Conservation (phyloP, 352 stramenopile species). For the Pythium periplocum region DNA sequence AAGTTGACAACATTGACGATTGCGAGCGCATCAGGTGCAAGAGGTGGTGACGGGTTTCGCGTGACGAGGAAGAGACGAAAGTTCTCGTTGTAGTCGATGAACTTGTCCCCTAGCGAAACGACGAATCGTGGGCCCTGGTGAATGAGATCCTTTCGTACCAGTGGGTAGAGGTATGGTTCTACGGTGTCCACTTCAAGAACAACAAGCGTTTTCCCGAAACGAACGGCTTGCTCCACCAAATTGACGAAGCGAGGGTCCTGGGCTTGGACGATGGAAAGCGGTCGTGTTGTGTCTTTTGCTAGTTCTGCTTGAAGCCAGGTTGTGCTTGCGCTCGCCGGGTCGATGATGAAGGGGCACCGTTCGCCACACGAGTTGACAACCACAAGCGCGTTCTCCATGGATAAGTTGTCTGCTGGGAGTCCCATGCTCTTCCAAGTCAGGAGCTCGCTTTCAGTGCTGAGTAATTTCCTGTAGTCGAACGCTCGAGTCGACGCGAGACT, state of each 20-base stretch:
- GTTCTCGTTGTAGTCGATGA: slow-evolving; percentile 94
- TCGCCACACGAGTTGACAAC: slow-evolving; percentile 68
- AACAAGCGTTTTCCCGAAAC: slow-evolving; percentile 95
- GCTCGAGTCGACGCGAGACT: slow-evolving; percentile 18
- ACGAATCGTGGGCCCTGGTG: slow-evolving; percentile 90
- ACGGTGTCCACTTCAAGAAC: slow-evolving; percentile 90
- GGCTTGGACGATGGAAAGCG: slow-evolving; percentile 83
- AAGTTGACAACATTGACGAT: slow-evolving; percentile 95
- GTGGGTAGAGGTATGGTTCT: slow-evolving; percentile 91
- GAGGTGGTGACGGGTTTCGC: slow-evolving; percentile 81
- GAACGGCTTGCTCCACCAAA: slow-evolving; percentile 91
- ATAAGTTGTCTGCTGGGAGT: slow-evolving; percentile 89
- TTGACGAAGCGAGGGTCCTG: slow-evolving; percentile 88
- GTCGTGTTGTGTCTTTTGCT: slow-evolving; percentile 74
- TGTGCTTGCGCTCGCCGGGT: slow-evolving; percentile 86
- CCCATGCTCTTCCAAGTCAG: slow-evolving; percentile 92
- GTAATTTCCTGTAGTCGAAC: slow-evolving; percentile 85
- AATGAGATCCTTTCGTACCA: slow-evolving; percentile 87
- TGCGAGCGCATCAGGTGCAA: slow-evolving; percentile 84
- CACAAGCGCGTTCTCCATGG: slow-evolving; percentile 93
- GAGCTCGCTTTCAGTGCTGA: slow-evolving; percentile 91
- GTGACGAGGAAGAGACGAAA: slow-evolving; percentile 92
- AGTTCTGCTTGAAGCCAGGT: slow-evolving; percentile 90
- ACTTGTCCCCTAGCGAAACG: slow-evolving; percentile 88
- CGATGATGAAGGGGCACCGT: slow-evolving; percentile 93